Conservation (phyloP, 2,329 filamentous ascomycete species). For the Aspergillus spinulosporus region DNA sequence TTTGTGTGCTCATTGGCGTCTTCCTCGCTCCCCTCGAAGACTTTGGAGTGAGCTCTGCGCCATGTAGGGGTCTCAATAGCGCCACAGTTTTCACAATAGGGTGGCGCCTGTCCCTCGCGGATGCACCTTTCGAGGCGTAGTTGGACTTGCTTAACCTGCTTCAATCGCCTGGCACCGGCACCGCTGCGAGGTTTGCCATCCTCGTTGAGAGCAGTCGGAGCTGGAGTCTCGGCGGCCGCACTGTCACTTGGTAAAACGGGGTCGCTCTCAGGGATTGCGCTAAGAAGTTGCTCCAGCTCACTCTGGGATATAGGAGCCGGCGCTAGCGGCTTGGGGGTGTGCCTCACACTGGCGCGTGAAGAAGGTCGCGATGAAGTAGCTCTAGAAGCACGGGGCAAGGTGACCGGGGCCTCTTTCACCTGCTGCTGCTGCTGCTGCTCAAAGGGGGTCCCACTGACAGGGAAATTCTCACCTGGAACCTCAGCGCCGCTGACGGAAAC, state of each 20-base stretch:
- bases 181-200: conserved; percentile 47
- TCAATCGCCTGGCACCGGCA: conserved; percentile 64
- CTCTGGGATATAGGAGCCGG: conserved; percentile 40
- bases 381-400: conserved; percentile 29
- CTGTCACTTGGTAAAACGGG: conserved; percentile 49
- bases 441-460: conserved; percentile 7
- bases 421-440: neutral
- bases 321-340: conserved; percentile 40
- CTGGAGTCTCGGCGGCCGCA: conserved; percentile 42
- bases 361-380: conserved; percentile 36
- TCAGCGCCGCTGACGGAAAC: conserved; percentile 15
- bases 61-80: conserved; percentile 95
- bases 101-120: conserved; percentile 77
- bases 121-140: conserved; percentile 61
- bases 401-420: conserved; percentile 22
- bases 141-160: conserved; percentile 64
- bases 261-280: conserved; percentile 52
- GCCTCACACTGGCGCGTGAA: conserved; percentile 38
- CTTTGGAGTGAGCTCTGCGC: conserved; percentile 87
- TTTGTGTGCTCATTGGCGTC: conserved; percentile 71
- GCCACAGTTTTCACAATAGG: conserved; percentile 89
- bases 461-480: conserved; percentile 17
- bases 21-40: conserved; percentile 67
- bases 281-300: conserved; percentile 35
- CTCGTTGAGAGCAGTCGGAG: conserved; percentile 29